phyloP scores from a whole-genome alignment of 2,329 filamentous ascomycete genomes.

The Scedosporium aurantiacum region DNA sequence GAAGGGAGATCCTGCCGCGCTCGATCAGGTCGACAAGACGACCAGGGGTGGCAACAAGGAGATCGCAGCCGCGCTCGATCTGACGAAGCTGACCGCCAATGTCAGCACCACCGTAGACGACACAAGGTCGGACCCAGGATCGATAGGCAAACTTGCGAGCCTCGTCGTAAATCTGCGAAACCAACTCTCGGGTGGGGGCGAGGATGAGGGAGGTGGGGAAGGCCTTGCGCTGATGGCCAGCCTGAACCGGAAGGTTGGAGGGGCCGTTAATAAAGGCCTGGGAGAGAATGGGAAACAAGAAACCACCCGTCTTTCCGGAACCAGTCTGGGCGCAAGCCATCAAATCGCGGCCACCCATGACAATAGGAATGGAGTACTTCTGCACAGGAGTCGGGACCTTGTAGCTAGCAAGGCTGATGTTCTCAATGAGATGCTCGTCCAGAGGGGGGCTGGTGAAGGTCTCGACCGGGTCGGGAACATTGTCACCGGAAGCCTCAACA shows the following conservation, averaged over 20 bases:
- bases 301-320: conserved; percentile 99
- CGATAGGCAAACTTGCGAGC: conserved; percentile 97
- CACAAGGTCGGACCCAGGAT: conserved; percentile 96
- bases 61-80: conserved; percentile 93
- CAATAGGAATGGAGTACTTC: conserved; percentile 98
- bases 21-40: conserved; percentile 97
- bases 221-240: conserved; percentile 90
- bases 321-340: conserved; percentile 99
- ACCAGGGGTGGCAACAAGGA: conserved; percentile 92
- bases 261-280: conserved; percentile 90
- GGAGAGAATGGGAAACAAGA: conserved; percentile 98
- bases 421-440: conserved; percentile 83
- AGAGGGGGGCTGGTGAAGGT: conserved; percentile 90
- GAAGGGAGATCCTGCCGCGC: conserved; percentile 92
- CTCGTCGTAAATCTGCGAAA: conserved; percentile 97
- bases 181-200: conserved; percentile 93
- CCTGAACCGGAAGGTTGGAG: conserved; percentile 51
- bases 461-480: conserved; percentile 85
- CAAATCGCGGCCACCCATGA: conserved; percentile 93
- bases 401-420: conserved; percentile 92
- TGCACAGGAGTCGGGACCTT: conserved; percentile 94
- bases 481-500: conserved; percentile 87
- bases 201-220: conserved; percentile 94
- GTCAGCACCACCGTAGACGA: conserved; percentile 97
- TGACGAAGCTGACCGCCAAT: conserved; percentile 96